Evolutionary conservation across 202 grass and related monocot genomes (phyloP).

Genomic region (Carex sylvatica): DNA sequence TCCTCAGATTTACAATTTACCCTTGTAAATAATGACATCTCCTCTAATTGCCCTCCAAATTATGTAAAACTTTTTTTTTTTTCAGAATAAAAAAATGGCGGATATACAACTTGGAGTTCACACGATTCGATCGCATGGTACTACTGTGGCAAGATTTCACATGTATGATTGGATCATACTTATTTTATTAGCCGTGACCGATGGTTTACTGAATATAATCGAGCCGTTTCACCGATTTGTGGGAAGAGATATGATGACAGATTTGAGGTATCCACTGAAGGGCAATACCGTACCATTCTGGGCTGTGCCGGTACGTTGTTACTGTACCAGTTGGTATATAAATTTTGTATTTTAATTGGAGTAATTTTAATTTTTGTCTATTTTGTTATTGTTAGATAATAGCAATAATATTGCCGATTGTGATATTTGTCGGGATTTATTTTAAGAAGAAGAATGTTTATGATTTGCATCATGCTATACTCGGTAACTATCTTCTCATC

Average conservation of each 20-base stretch:
- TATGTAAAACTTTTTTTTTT: not conserved
- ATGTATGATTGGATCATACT: constrained; percentile 90
- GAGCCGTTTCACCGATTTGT: constrained; percentile 90
- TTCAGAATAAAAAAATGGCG: constrained; percentile 41
- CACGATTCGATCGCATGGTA: constrained; percentile 68
- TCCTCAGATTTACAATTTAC: not conserved
- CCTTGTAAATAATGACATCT: not conserved
- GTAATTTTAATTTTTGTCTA: constrained; percentile 11
- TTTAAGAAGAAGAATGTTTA: constrained; percentile 83
- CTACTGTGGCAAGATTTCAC: constrained; percentile 59
- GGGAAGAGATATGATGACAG: constrained; percentile 74
- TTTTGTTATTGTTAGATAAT: constrained; percentile 54
- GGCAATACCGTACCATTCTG: constrained; percentile 77
- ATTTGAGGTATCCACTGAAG: constrained; percentile 74
- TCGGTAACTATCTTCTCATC: constrained; percentile 47
- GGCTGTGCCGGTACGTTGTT: constrained; percentile 74
- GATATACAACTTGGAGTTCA: constrained; percentile 65
- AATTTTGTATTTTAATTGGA: not conserved
- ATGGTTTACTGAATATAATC: constrained; percentile 73
- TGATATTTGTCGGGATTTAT: constrained; percentile 62
- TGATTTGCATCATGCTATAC: constrained; percentile 86
- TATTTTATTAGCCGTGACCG: constrained; percentile 44
- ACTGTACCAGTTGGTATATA: not conserved
- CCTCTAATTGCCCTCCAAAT: not conserved
- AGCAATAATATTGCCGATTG: constrained; percentile 49